A percentile compares a stretch with the other conserved stretches of the same genome.
These are phyloP conservation scores for Coemansia sp. DNA, from an alignment of 192 early-diverging fungal species.

Conservation along the genomic window DNA sequence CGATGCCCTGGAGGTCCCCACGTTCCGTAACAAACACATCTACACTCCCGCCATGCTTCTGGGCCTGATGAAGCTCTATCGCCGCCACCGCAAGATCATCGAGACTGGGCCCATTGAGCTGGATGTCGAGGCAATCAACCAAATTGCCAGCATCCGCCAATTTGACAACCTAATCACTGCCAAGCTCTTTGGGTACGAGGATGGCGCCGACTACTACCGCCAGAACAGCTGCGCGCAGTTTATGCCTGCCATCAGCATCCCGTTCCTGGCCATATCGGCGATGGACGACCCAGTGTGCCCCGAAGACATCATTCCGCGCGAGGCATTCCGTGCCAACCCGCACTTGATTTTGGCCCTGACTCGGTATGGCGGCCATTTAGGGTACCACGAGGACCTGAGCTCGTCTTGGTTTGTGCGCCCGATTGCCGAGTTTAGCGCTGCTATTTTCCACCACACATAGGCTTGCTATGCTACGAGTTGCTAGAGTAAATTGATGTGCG, in stretches of 20 bases:
- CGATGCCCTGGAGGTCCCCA: slow-evolving; percentile 56
- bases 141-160: slow-evolving; percentile 66
- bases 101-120: slow-evolving; percentile 49
- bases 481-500: no score
- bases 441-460: slow-evolving; percentile 46
- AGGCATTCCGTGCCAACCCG: slow-evolving; percentile 77
- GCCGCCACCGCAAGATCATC: slow-evolving; percentile 55
- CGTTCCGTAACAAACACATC: slow-evolving; percentile 57
- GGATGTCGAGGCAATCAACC: slow-evolving; percentile 58
- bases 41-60: slow-evolving; percentile 65
- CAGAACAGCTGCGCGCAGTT: slow-evolving; percentile 65
- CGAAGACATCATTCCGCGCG: slow-evolving; percentile 66
- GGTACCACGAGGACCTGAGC: slow-evolving; percentile 74
- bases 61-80: slow-evolving; percentile 58
- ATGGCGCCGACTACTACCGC: slow-evolving; percentile 81
- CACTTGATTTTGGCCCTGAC: slow-evolving; percentile 82
- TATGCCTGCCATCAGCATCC: slow-evolving; percentile 69
- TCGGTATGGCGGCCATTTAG: slow-evolving; percentile 86
- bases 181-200: slow-evolving; percentile 74
- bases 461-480: not conserved
- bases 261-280: slow-evolving; percentile 83
- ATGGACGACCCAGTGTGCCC: slow-evolving; percentile 91
- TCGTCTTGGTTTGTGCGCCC: slow-evolving; percentile 66
- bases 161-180: slow-evolving; percentile 86
- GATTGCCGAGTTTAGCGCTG: slow-evolving; percentile 68